A percentile compares a stretch with the other conserved stretches of the same genome.
These are phyloP conservation scores for Saccharomycopsis schoenii DNA, from an alignment of 805 yeast species.

Conservation along the genomic window DNA sequence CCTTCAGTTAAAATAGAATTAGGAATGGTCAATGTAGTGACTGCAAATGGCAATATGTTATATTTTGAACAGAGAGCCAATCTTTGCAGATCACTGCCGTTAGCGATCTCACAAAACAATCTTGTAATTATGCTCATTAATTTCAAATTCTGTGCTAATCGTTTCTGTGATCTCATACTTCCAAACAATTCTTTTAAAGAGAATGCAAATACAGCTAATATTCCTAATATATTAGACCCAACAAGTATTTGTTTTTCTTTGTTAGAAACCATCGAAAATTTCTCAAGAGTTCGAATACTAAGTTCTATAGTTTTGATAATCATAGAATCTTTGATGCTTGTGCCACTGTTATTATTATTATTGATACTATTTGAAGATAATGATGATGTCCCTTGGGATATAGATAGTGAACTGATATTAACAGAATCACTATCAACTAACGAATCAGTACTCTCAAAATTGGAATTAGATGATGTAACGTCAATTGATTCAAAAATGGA, in stretches of 20 bases:
- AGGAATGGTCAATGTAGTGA: neutral
- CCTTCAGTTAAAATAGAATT: conserved; percentile 5
- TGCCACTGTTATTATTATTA: neutral
- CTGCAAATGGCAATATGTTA: conserved; percentile 13
- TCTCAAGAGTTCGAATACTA: conserved; percentile 4
- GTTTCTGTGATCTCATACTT: neutral
- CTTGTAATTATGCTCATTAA: conserved; percentile 7
- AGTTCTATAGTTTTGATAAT: conserved; percentile 10
- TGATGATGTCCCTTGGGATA: neutral
- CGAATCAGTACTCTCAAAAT: neutral
- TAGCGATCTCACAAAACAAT: conserved; percentile 9
- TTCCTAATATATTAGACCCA: conserved; percentile 10
- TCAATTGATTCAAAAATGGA: neutral
- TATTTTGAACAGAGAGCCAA: conserved; percentile 8
- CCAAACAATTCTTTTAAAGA: conserved; percentile 2
- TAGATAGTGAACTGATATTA: neutral
- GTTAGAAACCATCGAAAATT: conserved; percentile 9
- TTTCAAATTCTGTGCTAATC: neutral
- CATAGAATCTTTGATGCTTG: conserved; percentile 5
- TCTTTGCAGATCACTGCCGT: conserved; percentile 14
- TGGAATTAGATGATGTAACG: neutral
- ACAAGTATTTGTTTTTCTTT: conserved; percentile 12
- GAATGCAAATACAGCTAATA: conserved; percentile 11
- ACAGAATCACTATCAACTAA: neutral
- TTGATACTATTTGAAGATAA: neutral